Base-by-base conservation (phyloP, 768 basidiomycete genomes). In the Russula compacta region DNA sequence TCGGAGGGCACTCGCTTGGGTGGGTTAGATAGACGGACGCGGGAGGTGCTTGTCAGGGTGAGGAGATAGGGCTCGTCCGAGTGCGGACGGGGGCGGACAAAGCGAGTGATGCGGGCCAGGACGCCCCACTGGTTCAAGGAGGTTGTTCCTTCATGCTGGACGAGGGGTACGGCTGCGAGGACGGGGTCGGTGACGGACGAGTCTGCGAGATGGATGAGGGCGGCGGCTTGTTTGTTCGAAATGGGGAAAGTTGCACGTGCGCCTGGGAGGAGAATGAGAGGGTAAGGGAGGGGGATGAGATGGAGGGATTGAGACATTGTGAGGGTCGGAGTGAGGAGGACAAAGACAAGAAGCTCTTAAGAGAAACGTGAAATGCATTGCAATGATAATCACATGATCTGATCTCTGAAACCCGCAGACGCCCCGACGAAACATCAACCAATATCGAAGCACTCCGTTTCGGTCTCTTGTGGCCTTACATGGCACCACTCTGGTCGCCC, bases 211-310 rank as follows among this genome's bases (percentile, higher is more conserved):
- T 82, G 73, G 40, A 89, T 76, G 7, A 95, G 73, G 7, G 79
- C 81, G 64, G 87, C 82, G 21, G 85, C 89, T 39, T 85, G 77
- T 24, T 78, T 65, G 19, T 77, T 78, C 17, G 82, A 76, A 21
- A 95, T 78, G 0, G 87, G 83, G 60, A 92, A 72, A 0, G 87
- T 84, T 47, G 89, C 75, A 14, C 84, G 76, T 0, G 86, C 82
- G 8, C 82, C 83, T 0, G 92, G 92, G 12, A 92, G 81, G 40
- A 94, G 82, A 59, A 94, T 74, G 48, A 83, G 74, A 0, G 92
- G 92, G 64, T 86, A 77, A 0, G 83, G 79, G 33, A 95, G 81
- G 6, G 82, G 78, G 50, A 95, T 77, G 33, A 92, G 74, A 4
- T 86, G 84, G 6, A 94, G 56, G n/a, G 33, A 11, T 0, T 39